These are phyloP conservation scores for Saxophila tyrrhenica DNA, from an alignment of 495 filamentous ascomycete species.

Conservation along the genomic window DNA sequence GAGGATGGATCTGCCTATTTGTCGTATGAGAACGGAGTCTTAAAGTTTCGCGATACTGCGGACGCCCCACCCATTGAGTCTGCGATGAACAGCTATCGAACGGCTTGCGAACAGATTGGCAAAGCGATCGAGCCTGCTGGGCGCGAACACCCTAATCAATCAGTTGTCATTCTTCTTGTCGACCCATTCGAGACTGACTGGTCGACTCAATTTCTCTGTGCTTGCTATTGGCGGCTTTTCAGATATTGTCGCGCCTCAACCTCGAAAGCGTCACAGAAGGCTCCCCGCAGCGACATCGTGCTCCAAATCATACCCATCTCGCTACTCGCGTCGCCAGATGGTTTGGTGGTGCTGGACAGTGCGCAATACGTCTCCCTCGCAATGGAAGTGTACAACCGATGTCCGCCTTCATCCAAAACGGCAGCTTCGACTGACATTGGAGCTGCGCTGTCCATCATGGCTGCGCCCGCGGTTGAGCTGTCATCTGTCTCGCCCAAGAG, in stretches of 20 bases:
- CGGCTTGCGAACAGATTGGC: conserved; percentile 25
- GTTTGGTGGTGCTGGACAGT: conserved; percentile 57
- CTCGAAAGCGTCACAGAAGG: conserved; percentile 38
- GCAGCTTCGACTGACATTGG: conserved; percentile 32
- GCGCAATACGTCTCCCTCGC: conserved; percentile 56
- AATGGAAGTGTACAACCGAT: conserved; percentile 80
- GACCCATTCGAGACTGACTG: conserved; percentile 57
- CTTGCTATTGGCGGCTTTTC: conserved; percentile 64
- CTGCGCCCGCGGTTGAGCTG: conserved; percentile 64
- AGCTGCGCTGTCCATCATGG: conserved; percentile 30
- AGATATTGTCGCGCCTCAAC: conserved; percentile 48
- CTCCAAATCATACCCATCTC: conserved; percentile 72
- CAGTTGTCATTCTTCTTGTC: conserved; percentile 73
- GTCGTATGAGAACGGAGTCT: conserved; percentile 13
- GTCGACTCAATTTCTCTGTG: conserved; percentile 58
- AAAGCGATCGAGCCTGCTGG: conserved; percentile 36
- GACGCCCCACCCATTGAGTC: not conserved
- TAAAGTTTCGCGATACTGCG: not conserved
- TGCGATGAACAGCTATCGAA: conserved; percentile 16
- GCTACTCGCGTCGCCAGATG: conserved; percentile 54
- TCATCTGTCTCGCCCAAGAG: conserved; percentile 57
- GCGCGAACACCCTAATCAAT: conserved; percentile 34
- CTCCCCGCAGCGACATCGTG: conserved; percentile 48
- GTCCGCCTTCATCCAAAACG: conserved; percentile 39
- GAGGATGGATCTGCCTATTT: conserved; percentile 39